These are phyloP conservation scores for Verticillium tricorpus DNA, from an alignment of 2,329 filamentous ascomycete species.

Conservation along the genomic window DNA sequence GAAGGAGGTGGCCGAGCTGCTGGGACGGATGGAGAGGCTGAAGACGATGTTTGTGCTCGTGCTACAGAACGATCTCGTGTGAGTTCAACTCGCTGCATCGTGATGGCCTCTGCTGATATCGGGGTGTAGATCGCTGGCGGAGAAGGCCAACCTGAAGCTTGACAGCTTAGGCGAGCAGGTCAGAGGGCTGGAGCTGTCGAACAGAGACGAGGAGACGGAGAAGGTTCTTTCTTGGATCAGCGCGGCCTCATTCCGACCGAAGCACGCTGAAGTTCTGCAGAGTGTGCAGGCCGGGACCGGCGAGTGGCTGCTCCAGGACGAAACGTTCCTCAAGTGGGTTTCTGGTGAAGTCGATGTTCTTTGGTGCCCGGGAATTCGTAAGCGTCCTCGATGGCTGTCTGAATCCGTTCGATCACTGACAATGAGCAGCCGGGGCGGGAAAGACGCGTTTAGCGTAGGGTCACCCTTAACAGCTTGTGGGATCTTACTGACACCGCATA, in stretches of 20 bases:
- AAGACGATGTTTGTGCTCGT: conserved; percentile 2
- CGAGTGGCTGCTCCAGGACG: background rate
- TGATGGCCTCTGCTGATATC: too few relatives aligned
- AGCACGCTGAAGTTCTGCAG: background rate
- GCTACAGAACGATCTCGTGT: background rate
- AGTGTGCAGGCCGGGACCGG: background rate
- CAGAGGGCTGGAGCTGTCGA: background rate
- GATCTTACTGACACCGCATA: too few relatives aligned
- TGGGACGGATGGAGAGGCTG: background rate
- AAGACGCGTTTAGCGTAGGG: too few relatives aligned
- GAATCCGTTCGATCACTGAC: too few relatives aligned
- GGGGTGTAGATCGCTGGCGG: background rate
- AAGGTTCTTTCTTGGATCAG: background rate
- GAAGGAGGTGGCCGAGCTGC: background rate
- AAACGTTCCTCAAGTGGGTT: background rate
- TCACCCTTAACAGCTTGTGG: too few relatives aligned
- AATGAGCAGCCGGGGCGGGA: too few relatives aligned
- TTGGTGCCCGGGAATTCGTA: background rate
- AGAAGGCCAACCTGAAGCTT: background rate
- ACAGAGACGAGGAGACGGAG: background rate
- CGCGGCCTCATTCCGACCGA: background rate
- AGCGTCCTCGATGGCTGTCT: too few relatives aligned
- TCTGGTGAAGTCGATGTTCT: background rate
- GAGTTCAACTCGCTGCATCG: too few relatives aligned
- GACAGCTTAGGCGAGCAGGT: background rate